Percentiles rank a stretch among this genome's conserved stretches.
Evolutionary conservation across 2,329 filamentous ascomycete genomes (phyloP).

Genomic region (Zasmidium citrigriseum): DNA sequence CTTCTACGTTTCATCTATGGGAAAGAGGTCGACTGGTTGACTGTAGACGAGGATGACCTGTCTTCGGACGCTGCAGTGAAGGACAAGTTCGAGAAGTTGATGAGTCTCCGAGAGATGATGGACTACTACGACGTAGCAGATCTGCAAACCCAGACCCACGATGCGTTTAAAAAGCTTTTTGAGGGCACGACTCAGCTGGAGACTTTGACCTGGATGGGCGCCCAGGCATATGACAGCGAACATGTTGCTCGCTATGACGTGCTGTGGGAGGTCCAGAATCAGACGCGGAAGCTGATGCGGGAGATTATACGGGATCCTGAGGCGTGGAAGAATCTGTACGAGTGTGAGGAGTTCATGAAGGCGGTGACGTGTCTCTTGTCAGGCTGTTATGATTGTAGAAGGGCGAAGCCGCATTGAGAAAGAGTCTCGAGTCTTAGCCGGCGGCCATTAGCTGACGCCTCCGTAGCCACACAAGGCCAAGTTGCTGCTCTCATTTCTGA

Average conservation of each 20-base stretch:
- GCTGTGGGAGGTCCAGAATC: background rate
- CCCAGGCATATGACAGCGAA: background rate
- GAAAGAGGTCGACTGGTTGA: background rate
- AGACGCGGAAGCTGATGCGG: background rate
- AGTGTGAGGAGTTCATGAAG: background rate
- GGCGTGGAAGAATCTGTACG: background rate
- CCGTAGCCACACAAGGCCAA: too few relatives aligned
- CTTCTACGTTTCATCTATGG: background rate
- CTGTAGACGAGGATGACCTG: background rate
- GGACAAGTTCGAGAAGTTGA: background rate
- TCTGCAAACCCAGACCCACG: background rate
- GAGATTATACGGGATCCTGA: background rate
- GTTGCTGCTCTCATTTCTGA: too few relatives aligned
- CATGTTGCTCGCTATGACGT: background rate
- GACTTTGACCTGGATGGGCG: background rate
- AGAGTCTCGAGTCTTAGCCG: too few relatives aligned
- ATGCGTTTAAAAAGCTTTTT: background rate
- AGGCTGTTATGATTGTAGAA: background rate
- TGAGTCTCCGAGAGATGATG: background rate
- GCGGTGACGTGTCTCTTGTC: background rate
- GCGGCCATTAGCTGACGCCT: too few relatives aligned
- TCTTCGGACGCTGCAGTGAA: background rate
- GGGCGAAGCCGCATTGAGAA: background rate
- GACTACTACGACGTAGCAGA: background rate
- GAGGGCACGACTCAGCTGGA: background rate